phyloP scores from a whole-genome alignment of 116 monocot species.

The Phalaenopsis hybrid region DNA sequence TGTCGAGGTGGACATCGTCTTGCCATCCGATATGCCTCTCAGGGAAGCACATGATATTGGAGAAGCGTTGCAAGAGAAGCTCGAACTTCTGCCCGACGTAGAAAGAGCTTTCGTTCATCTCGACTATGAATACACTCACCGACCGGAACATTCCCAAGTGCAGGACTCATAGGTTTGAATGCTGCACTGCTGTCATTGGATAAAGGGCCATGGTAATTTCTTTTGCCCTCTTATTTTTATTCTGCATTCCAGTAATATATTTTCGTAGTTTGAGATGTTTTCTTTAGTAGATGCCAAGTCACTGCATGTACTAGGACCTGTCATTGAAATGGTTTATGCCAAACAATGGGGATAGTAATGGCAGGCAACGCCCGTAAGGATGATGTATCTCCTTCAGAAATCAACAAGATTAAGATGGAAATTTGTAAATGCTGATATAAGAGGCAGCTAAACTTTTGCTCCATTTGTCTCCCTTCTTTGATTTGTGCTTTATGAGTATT shows the following conservation, averaged over 20 bases:
- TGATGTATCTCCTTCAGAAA: not conserved
- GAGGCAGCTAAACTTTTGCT: too few species aligned
- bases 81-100: slow-evolving; percentile 72
- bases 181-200: too few species aligned
- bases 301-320: too few species aligned
- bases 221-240: not conserved
- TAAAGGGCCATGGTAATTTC: not conserved
- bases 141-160: slow-evolving; percentile 72
- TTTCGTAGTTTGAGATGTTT: too few species aligned
- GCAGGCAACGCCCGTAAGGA: not conserved
- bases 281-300: too few species aligned
- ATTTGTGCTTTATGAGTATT: too few species aligned
- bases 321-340: not conserved
- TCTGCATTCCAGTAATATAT: not conserved
- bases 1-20: slow-evolving; percentile 92
- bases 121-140: slow-evolving; percentile 85
- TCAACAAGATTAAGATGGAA: too few species aligned
- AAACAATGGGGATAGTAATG: not conserved
- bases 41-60: slow-evolving; percentile 72
- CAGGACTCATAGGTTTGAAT: slow-evolving; percentile 24
- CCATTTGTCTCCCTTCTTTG: too few species aligned
- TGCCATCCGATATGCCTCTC: slow-evolving; percentile 73
- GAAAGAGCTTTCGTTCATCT: slow-evolving; percentile 93
- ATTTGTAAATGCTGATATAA: too few species aligned
- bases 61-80: slow-evolving; percentile 88